phyloP scores from a whole-genome alignment of 2,329 filamentous ascomycete species.

The Scleromitrula shiraiana region DNA sequence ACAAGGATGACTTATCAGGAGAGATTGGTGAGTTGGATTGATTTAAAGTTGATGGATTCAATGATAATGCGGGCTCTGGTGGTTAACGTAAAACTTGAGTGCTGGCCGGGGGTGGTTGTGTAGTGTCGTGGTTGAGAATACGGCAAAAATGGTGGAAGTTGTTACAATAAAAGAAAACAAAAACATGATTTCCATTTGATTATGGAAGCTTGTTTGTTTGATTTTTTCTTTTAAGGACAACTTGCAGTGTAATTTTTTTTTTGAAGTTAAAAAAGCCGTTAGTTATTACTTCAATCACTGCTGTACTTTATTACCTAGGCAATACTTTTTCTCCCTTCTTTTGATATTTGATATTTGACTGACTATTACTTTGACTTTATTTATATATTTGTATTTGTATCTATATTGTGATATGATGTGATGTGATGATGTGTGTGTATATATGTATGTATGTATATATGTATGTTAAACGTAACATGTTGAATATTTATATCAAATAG shows the following conservation, averaged over 20 bases:
- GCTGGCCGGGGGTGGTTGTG: slow-evolving; percentile 13
- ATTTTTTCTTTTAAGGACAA: too few species aligned
- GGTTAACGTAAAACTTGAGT: slow-evolving; percentile 20
- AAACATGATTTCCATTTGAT: too few species aligned
- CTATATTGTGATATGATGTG: too few species aligned
- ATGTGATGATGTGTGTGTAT: too few species aligned
- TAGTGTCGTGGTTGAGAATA: slow-evolving; percentile 18
- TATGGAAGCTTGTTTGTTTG: too few species aligned
- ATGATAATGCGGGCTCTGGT: slow-evolving; percentile 13
- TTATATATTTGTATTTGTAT: background rate
- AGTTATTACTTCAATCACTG: slow-evolving; percentile 21
- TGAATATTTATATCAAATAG: too few species aligned
- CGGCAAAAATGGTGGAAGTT: slow-evolving; percentile 28
- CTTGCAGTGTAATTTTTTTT: slow-evolving; percentile 28
- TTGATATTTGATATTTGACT: slow-evolving; percentile 8
- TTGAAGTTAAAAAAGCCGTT: slow-evolving; percentile 11
- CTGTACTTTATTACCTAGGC: slow-evolving; percentile 34
- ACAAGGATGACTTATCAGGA: slow-evolving; percentile 6
- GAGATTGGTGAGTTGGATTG: background rate
- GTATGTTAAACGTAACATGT: too few species aligned
- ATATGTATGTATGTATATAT: too few species aligned
- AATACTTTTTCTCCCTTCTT: slow-evolving; percentile 24
- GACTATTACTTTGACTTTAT: background rate
- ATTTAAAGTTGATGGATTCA: background rate
- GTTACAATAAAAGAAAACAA: too few species aligned